phyloP scores from a whole-genome alignment of 2,329 filamentous ascomycete species.

The Sporothrix dimorphospora region DNA sequence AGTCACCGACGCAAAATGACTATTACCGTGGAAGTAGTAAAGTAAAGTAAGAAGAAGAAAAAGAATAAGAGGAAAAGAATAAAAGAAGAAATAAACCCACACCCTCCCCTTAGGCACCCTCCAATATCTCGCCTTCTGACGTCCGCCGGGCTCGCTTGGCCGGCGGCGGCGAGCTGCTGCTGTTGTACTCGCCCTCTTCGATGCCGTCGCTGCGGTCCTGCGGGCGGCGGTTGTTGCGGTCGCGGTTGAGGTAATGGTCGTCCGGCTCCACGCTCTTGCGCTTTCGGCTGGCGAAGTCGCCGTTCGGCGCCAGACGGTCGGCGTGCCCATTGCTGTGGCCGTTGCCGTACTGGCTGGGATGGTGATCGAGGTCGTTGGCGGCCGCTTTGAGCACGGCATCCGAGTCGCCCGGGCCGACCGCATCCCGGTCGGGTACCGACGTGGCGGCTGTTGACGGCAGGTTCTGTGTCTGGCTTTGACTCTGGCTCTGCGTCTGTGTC shows the following conservation, averaged over 20 bases:
- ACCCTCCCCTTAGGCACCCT: neutral
- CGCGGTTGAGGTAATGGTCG: conserved; percentile 28
- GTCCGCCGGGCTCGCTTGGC: conserved; percentile 31
- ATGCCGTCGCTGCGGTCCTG: conserved; percentile 31
- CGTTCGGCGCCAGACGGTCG: neutral
- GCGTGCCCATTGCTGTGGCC: neutral
- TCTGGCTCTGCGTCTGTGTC: conserved; percentile 25
- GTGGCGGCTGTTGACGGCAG: neutral
- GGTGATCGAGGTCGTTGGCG: conserved; percentile 40
- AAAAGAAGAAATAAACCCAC: conserved; percentile 4
- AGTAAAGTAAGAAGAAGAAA: neutral
- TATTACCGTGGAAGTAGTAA: neutral
- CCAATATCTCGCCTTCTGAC: neutral
- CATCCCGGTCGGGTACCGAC: conserved; percentile 1
- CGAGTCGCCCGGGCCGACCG: conserved; percentile 38
- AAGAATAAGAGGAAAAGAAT: neutral
- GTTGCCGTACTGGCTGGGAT: neutral
- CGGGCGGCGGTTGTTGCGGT: conserved; percentile 37
- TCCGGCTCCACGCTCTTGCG: conserved; percentile 38
- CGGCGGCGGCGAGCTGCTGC: conserved; percentile 13
- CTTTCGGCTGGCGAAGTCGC: neutral
- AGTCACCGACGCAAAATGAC: neutral
- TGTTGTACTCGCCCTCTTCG: conserved; percentile 39
- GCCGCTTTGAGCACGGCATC: conserved; percentile 41
- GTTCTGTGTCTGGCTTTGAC: conserved; percentile 7